These are phyloP conservation scores for Porphyrellus sp. DNA, from an alignment of 1,284 basidiomycete species.

Conservation along the genomic window DNA sequence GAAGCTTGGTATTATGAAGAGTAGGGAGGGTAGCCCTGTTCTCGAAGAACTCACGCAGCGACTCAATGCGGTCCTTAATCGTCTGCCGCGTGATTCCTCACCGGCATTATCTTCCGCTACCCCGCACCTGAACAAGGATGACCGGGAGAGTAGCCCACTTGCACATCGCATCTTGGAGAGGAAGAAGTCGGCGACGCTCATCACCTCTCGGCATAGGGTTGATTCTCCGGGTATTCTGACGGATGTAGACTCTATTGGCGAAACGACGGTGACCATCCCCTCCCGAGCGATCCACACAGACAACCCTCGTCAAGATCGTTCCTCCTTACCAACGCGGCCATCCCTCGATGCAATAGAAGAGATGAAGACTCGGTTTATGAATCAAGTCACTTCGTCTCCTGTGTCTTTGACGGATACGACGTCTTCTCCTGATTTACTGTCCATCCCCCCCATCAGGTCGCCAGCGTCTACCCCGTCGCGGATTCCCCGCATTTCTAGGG, in stretches of 20 bases:
- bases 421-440: slow-evolving; percentile 14
- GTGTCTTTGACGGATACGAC: slow-evolving; percentile 22
- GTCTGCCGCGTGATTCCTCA: slow-evolving; percentile 32
- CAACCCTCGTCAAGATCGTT: slow-evolving; percentile 15
- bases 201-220: slow-evolving; percentile 3
- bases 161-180: slow-evolving; percentile 27
- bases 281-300: slow-evolving; percentile 6
- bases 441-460: slow-evolving; percentile 11
- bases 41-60: slow-evolving; percentile 56
- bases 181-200: slow-evolving; percentile 18
- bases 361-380: slow-evolving; percentile 60
- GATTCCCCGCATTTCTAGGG: slow-evolving; percentile 31
- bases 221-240: slow-evolving; percentile 5
- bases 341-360: slow-evolving; percentile 56
- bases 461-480: slow-evolving; percentile 25
- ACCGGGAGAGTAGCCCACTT: slow-evolving; percentile 33
- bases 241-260: slow-evolving; percentile 4
- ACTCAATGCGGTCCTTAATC: slow-evolving; percentile 45
- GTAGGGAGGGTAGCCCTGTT: slow-evolving; percentile 60
- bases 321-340: slow-evolving; percentile 32
- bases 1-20: slow-evolving; percentile 51
- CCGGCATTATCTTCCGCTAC: slow-evolving; percentile 12
- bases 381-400: slow-evolving; percentile 33
- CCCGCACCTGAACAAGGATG: slow-evolving; percentile 12
- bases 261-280: slow-evolving; percentile 1